Conservation (phyloP, 176 grass and related monocot genomes). For the Eleusine coracana region DNA sequence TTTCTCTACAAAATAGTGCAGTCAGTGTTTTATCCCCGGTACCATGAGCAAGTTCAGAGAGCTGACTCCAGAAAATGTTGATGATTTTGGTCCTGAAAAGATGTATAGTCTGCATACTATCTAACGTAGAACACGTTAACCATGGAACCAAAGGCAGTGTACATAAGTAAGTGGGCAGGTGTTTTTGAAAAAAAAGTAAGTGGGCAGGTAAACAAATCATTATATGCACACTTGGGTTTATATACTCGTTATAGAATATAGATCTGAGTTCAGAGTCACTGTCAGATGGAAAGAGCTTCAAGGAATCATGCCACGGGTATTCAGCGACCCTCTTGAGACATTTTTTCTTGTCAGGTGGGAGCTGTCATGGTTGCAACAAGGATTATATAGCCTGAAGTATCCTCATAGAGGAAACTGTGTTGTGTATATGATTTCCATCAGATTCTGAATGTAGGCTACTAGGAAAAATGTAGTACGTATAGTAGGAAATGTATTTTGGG, state of each 20-base stretch:
- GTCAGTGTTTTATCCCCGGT: conserved; percentile 62
- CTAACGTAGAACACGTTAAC: conserved; percentile 9
- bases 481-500: background rate
- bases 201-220: background rate
- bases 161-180: background rate
- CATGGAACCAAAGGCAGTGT: background rate
- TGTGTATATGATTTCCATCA: background rate
- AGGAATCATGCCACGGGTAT: background rate
- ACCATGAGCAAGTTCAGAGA: conserved; percentile 65
- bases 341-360: background rate
- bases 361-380: background rate
- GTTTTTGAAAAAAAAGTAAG: too few relatives aligned
- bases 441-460: background rate
- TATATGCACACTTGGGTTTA: conserved; percentile 12
- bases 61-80: conserved; percentile 50
- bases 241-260: background rate
- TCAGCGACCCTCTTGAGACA: background rate
- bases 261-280: background rate
- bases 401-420: background rate
- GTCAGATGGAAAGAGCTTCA: background rate
- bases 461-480: background rate
- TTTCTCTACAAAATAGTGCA: conserved; percentile 49
- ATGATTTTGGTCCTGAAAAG: background rate
- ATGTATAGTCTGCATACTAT: background rate
- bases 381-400: background rate